Base-by-base conservation (phyloP, 2,329 filamentous ascomycete species). In the Akanthomyces lecanii region DNA sequence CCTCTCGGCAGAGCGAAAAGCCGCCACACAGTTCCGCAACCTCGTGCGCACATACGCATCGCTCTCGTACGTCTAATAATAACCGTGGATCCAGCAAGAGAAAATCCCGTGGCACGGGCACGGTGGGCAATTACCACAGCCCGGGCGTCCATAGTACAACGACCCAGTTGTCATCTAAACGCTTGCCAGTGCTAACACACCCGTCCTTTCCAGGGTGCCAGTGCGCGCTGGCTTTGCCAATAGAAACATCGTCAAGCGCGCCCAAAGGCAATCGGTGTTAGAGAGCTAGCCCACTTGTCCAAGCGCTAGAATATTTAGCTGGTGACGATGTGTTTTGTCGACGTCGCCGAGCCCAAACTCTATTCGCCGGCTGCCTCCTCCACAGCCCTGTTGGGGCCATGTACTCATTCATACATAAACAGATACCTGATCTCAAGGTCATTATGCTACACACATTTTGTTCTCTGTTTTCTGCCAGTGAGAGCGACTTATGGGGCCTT, bases 71-170 rank as follows among this genome's bases (percentile, higher is more conserved):
- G 44, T 23, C 55, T 56, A 33, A 33, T 47, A n/a, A 23, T 30
- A 36, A 23, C 48, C 54, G 28, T 36, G 40, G 54, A 36, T 18
- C 54, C 28, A 18, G 30, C n/a, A 30, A 6, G 21, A 42, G 8
- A 14, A 54, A n/a, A 4, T 12, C 53, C 23, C 53, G 53, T 25
- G 53, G 48, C 48, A 58, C 56, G 56, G 42, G 56, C 45, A 59
- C 47, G 40, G 56, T 42, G 36, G 45, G 45, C 56, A 42, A 51
- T 21, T 30, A 5, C 45, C 21, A 21, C 56, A 10, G 21, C 55
- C 30, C 33, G 33, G 47, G 33, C 33, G 50, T 21, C 18, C n/a
- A 21, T 42, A 16, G 21, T 28, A 44, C 30, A 28, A 30, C 16
- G 33, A 51, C 36, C 21, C 12, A 25, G 28, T n/a, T 25, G 33